These are phyloP conservation scores for Backusella mclennaniae DNA, from an alignment of 192 early-diverging fungal species.

Conservation along the genomic window DNA sequence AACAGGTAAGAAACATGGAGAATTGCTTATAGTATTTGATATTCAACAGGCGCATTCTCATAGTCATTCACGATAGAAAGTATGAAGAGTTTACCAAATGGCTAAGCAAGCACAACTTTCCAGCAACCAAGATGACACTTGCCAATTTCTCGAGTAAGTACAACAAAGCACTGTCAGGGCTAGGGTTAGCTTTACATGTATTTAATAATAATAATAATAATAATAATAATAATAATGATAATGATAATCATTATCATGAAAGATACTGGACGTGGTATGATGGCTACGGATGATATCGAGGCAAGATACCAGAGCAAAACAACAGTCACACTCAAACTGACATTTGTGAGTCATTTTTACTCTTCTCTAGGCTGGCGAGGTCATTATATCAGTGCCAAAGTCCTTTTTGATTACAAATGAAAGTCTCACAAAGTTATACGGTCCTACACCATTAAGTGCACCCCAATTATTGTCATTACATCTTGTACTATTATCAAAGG, in stretches of 20 bases:
- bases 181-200: not conserved
- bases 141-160: conserved; percentile 49
- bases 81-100: conserved; percentile 49
- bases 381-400: conserved; percentile 51
- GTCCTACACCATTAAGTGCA: conserved; percentile 36
- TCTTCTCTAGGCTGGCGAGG: conserved; percentile 45
- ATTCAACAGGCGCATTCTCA: not conserved
- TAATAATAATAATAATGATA: not conserved
- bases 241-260: not conserved
- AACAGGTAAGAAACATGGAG: not conserved
- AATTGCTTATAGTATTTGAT: no score
- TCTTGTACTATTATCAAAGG: conserved; percentile 38
- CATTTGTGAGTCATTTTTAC: not conserved
- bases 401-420: conserved; percentile 46
- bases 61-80: conserved; percentile 46
- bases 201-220: no score
- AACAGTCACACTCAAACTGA: not conserved
- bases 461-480: conserved; percentile 51
- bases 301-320: conserved; percentile 18
- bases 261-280: conserved; percentile 59
- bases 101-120: conserved; percentile 45
- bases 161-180: not conserved
- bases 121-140: conserved; percentile 51
- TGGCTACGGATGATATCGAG: conserved; percentile 55
- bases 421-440: conserved; percentile 36